Percentiles rank a stretch among this genome's conserved stretches.
Conservation (phyloP, 495 filamentous ascomycete species). For the Daldinia grandis region DNA sequence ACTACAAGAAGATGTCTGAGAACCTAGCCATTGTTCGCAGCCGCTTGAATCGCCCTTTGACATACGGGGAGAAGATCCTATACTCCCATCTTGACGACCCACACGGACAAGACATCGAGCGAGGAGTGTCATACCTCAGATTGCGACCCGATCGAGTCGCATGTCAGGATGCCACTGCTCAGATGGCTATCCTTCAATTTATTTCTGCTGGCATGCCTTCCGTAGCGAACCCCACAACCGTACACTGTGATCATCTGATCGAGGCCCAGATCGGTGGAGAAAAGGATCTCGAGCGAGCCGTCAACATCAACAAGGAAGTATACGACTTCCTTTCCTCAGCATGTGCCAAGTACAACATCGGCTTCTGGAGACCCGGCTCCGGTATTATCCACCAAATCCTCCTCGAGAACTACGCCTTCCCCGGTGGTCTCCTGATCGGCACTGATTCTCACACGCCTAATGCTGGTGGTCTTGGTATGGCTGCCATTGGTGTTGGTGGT, state of each 20-base stretch:
- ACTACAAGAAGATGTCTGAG: conserved; percentile 94
- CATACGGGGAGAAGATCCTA: conserved; percentile 97
- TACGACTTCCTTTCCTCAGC: conserved; percentile 96
- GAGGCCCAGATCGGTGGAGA: conserved; percentile 94
- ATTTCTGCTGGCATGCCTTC: conserved; percentile 97
- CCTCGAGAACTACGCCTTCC: conserved; percentile 98
- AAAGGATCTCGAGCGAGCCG: conserved; percentile 92
- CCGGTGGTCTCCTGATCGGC: conserved; percentile 96
- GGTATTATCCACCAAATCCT: conserved; percentile 99
- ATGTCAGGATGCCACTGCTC: conserved; percentile 98
- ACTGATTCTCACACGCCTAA: conserved; percentile 99
- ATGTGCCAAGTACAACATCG: conserved; percentile 99
- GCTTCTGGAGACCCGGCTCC: conserved; percentile 98
- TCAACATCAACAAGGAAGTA: conserved; percentile 98
- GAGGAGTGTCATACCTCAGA: conserved; percentile 93
- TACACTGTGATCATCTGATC: conserved; percentile 99
- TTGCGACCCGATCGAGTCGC: conserved; percentile 97
- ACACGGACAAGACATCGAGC: conserved; percentile 93
- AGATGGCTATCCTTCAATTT: conserved; percentile 99
- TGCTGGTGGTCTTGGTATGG: conserved; percentile 95
- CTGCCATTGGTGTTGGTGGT: conserved; percentile 97
- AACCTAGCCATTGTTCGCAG: conserved; percentile 89
- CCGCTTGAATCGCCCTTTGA: conserved; percentile 90
- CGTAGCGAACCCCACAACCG: conserved; percentile 93
- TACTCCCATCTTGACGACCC: conserved; percentile 99